Conservation (phyloP, 129 eudicot genomes). For the Oenanthe sinensis region DNA sequence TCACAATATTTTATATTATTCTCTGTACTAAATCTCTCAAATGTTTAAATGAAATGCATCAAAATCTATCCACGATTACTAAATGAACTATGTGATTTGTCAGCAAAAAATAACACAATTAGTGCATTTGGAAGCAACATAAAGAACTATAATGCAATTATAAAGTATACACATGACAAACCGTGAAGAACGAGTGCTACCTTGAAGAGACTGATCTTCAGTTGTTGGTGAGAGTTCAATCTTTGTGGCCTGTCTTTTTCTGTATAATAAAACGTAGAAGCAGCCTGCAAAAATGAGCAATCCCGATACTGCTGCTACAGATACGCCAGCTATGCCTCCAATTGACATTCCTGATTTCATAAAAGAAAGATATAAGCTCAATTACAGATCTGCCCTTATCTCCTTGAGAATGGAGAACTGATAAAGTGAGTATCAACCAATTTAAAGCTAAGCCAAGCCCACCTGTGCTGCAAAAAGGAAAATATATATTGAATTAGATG, state of each 20-base stretch:
- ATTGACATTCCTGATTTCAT: constrained; percentile 53
- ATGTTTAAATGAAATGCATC: neutral
- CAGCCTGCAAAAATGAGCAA: constrained; percentile 40
- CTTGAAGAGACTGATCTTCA: constrained; percentile 4
- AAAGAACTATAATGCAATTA: neutral
- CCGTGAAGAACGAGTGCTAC: neutral
- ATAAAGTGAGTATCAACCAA: constrained; percentile 20
- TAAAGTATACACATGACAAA: neutral
- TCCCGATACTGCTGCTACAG: constrained; percentile 44
- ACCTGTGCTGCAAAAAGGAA: constrained; percentile 70
- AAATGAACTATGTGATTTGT: neutral
- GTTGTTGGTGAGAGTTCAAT: neutral
- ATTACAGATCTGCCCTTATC: neutral
- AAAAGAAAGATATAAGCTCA: constrained; percentile 20
- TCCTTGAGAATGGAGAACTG: constrained; percentile 8
- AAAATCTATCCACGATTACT: neutral
- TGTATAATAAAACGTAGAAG: constrained; percentile 30
- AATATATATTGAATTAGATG: constrained; percentile 12
- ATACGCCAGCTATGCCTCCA: constrained; percentile 71
- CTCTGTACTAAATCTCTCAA: neutral
- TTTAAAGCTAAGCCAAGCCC: constrained; percentile 24
- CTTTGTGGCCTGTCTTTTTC: constrained; percentile 32
- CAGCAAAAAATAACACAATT: neutral
- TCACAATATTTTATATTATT: neutral
- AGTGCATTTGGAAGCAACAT: neutral